Percentiles rank a stretch among this genome's conserved stretches.
Conservation (phyloP, 2,329 filamentous ascomycete species). For the Aaosphaeria arxii region DNA sequence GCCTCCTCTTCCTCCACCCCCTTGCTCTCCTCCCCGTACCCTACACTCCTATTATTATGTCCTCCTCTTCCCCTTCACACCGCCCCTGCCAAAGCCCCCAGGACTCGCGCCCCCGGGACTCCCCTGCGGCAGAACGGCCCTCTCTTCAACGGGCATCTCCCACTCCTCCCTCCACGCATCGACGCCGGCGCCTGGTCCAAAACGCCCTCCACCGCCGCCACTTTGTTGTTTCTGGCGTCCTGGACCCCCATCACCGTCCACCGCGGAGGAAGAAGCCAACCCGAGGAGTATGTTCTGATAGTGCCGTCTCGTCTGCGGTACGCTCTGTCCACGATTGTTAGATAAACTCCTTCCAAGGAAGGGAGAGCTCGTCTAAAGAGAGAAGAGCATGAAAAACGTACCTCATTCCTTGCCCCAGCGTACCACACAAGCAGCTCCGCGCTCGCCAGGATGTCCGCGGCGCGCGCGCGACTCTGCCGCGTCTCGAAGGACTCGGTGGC, state of each 20-base stretch:
- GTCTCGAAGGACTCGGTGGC: constrained; percentile 23
- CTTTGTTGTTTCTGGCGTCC: no score
- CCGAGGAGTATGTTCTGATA: constrained; percentile 31
- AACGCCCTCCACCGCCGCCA: no score
- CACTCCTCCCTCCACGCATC: constrained; percentile 16
- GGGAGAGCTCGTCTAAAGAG: neutral
- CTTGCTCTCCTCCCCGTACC: no score
- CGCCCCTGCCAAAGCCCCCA: neutral
- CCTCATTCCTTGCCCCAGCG: constrained; percentile 30
- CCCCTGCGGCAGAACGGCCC: neutral
- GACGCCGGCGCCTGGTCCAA: no score
- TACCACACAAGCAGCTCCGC: constrained; percentile 38
- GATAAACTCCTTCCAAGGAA: neutral
- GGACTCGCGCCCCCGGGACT: neutral
- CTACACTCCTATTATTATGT: neutral
- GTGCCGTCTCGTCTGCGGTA: constrained; percentile 17
- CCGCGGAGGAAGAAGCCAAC: neutral
- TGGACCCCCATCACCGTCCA: no score
- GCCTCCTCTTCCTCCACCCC: no score
- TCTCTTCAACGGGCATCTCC: constrained; percentile 9
- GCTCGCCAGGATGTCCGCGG: constrained; percentile 30
- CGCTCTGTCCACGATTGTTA: constrained; percentile 15
- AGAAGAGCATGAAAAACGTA: constrained; percentile 9
- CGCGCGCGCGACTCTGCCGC: constrained; percentile 25
- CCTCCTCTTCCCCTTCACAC: constrained; percentile 4